Base-by-base conservation (phyloP, 345 rosid species). In the Dipteronia sinensis region DNA sequence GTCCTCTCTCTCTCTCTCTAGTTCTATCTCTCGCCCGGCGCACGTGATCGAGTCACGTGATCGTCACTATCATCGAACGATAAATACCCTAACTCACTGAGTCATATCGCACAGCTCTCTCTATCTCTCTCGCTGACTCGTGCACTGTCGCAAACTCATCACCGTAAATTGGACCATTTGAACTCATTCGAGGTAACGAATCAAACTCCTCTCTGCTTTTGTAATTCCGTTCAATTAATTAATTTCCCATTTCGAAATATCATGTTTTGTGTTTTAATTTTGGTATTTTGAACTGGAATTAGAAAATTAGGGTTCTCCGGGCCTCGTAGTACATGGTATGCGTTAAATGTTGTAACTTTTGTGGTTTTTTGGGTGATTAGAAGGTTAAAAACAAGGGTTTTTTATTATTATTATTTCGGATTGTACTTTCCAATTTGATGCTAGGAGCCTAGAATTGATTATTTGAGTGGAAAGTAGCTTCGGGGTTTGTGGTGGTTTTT, bases 1-100 rank as follows among this genome's bases (percentile, higher is more conserved):
- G 19, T 44, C 62, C 62, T 47, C 22, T 53, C 51, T 75, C 29
- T n/a, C n/a, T 62, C 16, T 63, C 68, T 56, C 25, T 59, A 49
- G 55, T 49, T 59, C 53, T 0, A 12, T 25, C 73, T 47, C 1
- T 42, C 53, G 55, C 55, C 20, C 31, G 23, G 2, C 69, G 64
- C 58, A 42, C 69, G 59, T 62, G 76, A 65, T 75, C 19, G 29
- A 25, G 40, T 31, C 77, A 63, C 78, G 78, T 75, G 72, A 67
- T 76, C 72, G n/a, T 40, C 78, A 23, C 38, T 22, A 15, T 19
- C 5, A 20, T 15, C 20, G 9, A 46, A 44, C 31, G 3, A 13
- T 10, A 73, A 42, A 19, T n/a, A 53, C 72, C 72, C 72, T 75
- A 67, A 55, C 72, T 38, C 78, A 47, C 42, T 20, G 78, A 76